Percentiles rank a stretch among this genome's conserved stretches.
Evolutionary conservation across 2,329 filamentous ascomycete genomes (phyloP).

Genomic region (Mollisiaceae sp.): DNA sequence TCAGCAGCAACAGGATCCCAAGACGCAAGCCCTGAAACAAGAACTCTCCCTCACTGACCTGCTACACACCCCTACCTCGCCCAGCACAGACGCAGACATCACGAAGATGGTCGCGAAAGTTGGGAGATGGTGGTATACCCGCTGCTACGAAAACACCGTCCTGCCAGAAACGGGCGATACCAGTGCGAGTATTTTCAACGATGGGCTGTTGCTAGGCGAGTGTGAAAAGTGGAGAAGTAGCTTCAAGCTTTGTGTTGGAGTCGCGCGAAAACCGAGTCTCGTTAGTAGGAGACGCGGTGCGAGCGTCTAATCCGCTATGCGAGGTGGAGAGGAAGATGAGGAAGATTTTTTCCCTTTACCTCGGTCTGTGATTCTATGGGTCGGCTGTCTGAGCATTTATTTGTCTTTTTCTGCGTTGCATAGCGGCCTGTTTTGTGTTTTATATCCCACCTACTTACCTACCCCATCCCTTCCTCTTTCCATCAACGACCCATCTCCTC

Average conservation of each 20-base stretch:
- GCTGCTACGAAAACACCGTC: constrained; percentile 81
- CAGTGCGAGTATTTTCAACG: constrained; percentile 74
- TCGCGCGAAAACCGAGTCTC: constrained; percentile 53
- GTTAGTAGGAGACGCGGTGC: constrained; percentile 35
- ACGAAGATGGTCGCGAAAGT: constrained; percentile 91
- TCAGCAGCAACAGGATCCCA: not conserved
- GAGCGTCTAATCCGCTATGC: constrained; percentile 39
- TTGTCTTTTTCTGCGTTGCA: not conserved
- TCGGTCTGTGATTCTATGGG: not conserved
- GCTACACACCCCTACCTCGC: constrained; percentile 68
- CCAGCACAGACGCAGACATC: constrained; percentile 80
- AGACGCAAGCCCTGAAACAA: constrained; percentile 44
- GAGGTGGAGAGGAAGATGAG: not conserved
- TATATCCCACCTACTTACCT: not conserved
- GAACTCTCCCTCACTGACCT: constrained; percentile 70
- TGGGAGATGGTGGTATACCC: constrained; percentile 94
- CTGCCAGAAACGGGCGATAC: constrained; percentile 44
- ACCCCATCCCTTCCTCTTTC: no score
- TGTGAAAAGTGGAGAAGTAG: constrained; percentile 87
- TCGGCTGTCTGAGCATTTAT: constrained; percentile 5
- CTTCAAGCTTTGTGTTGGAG: constrained; percentile 88
- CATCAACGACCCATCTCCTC: not conserved
- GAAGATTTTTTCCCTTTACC: not conserved
- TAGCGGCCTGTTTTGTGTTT: constrained; percentile 9
- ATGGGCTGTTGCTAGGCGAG: constrained; percentile 76